Base-by-base conservation (phyloP, 2,329 filamentous ascomycete genomes). In the Ceratocystis albifundus region DNA sequence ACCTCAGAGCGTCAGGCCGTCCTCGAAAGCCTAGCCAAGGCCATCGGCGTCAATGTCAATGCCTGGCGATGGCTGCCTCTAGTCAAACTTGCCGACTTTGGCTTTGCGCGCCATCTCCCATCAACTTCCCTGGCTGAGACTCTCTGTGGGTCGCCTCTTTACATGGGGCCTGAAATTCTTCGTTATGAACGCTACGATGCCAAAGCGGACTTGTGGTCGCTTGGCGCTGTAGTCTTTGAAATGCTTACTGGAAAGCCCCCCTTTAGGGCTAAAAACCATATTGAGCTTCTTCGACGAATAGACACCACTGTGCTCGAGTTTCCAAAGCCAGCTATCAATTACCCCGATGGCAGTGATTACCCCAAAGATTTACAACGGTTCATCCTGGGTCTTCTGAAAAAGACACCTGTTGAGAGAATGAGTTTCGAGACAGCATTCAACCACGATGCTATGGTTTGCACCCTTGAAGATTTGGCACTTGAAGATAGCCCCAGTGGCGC, bases 141-240 rank as follows among this genome's bases (percentile, higher is more conserved):
- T 0, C 84, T 99, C 0, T 99, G 94, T 75, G 94, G 94, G 20
- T 97, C 94, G 12, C 94, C 94, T 8, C 80, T 99, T 30, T 99
- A 99, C 78, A 99, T 99, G 94, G 94, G 94, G 0, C 94, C 94
- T 3, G 94, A 99, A 77, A 99, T 99, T 70, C 80, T 99, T 69
- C 87, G 92, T 68, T 99, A 97, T 72, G 92, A 99, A 75, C 93
- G 93, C 73, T 99, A 99, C 75, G 93, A 96, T 77, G 90, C 93
- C 69, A 96, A 96, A 76, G 93, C 92, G 61, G 94, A 99, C 77
- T 79, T 99, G 44, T 99, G 94, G 94, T 99, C 94, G 25, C 90
- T 96, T 44, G 94, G 94, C 63, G 96, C 94, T 20, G 94, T 99
- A 7, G 78, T 96, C 28, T 96, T 90, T 74, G 94, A 99, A 77